A percentile compares a stretch with the other conserved stretches of the same genome.
phyloP scores from a whole-genome alignment of 805 yeast species.

The Ogataea corticis region DNA sequence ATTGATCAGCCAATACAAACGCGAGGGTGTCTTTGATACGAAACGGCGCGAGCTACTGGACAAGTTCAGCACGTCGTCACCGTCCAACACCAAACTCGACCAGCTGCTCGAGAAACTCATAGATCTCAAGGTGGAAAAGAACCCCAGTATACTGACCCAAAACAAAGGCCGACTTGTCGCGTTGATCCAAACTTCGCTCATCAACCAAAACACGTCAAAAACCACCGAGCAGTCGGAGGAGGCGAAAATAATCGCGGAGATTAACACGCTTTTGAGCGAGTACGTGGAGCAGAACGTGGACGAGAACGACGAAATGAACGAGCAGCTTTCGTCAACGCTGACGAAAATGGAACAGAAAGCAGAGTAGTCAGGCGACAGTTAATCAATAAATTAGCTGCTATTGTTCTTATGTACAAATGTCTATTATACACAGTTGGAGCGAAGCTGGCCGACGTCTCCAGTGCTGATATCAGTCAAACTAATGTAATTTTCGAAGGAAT shows the following conservation, averaged over 20 bases:
- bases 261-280: conserved; percentile 17
- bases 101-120: conserved; percentile 35
- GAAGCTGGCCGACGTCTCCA: no score
- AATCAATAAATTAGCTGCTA: no score
- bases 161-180: conserved; percentile 55
- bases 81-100: conserved; percentile 2
- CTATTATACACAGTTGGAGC: conserved; percentile 1
- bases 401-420: neutral
- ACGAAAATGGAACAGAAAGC: conserved; percentile 12
- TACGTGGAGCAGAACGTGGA: conserved; percentile 23
- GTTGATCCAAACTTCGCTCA: conserved; percentile 51
- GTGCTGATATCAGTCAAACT: no score
- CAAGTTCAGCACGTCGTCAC: conserved; percentile 35
- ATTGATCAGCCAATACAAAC: conserved; percentile 44
- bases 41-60: conserved; percentile 44
- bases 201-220: conserved; percentile 25
- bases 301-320: conserved; percentile 13
- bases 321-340: conserved; percentile 13
- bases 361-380: neutral
- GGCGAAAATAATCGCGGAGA: conserved; percentile 16
- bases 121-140: conserved; percentile 46
- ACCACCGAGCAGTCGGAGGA: conserved; percentile 16
- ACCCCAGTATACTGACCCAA: conserved; percentile 46
- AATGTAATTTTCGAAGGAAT: no score
- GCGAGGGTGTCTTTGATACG: conserved; percentile 49